These are phyloP conservation scores for Posidonia oceanica DNA, from an alignment of 116 monocot genomes.

Conservation along the genomic window DNA sequence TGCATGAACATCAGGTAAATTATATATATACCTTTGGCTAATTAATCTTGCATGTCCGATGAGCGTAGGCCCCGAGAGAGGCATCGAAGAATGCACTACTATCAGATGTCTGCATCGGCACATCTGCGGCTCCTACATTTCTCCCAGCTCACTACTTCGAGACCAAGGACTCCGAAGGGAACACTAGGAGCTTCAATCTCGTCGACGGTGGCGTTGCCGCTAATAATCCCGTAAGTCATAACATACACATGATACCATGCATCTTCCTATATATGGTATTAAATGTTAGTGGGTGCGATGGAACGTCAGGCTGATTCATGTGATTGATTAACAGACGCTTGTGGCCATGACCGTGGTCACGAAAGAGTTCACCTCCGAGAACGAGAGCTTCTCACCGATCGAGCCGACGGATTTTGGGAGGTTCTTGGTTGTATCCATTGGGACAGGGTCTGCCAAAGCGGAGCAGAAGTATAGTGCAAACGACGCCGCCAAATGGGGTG, in stretches of 20 bases:
- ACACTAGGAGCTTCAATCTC: slow-evolving; percentile 1
- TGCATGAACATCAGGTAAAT: too few relatives aligned
- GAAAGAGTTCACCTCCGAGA: too few relatives aligned
- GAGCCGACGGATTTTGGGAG: slow-evolving; percentile 1
- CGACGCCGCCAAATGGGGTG: slow-evolving; percentile 17
- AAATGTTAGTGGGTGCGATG: too few relatives aligned
- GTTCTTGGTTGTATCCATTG: slow-evolving; percentile 15
- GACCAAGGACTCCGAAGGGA: not conserved
- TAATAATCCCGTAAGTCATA: slow-evolving; percentile 10
- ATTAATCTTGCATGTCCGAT: too few relatives aligned
- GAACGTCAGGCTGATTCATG: too few relatives aligned
- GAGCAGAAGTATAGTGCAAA: slow-evolving; percentile 13
- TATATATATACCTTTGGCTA: too few relatives aligned
- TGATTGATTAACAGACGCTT: not conserved
- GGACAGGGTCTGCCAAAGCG: slow-evolving; percentile 9
- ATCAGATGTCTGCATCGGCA: slow-evolving; percentile 17
- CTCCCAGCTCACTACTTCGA: slow-evolving; percentile 17
- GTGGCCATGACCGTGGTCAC: not conserved
- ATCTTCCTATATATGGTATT: too few relatives aligned
- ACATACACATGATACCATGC: too few relatives aligned
- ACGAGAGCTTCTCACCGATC: not conserved
- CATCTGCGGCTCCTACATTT: slow-evolving; percentile 19
- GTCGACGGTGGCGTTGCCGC: slow-evolving; percentile 18
- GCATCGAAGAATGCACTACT: slow-evolving; percentile 6
- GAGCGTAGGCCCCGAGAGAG: slow-evolving; percentile 8